Percentiles rank a stretch among this genome's conserved stretches.
Evolutionary conservation across 2,329 filamentous ascomycete genomes (phyloP).

Genomic region (Blastomyces silverae): DNA sequence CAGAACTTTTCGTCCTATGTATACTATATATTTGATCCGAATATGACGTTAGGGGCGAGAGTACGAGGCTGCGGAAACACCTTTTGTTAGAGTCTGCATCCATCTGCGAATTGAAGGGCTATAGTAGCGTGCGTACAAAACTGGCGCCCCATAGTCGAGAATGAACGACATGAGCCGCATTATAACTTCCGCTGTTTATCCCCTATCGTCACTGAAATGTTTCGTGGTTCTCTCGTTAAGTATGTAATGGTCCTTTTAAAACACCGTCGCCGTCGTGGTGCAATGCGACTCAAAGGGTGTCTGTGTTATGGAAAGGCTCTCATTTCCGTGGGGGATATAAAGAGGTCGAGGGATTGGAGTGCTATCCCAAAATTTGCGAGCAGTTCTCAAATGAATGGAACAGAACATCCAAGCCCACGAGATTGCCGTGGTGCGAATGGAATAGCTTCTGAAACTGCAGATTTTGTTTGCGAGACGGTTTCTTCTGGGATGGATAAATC

Average conservation of each 20-base stretch:
- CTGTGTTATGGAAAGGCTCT: neutral
- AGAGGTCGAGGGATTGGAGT: neutral
- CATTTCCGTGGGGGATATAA: neutral
- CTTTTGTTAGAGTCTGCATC: slow-evolving; percentile 3
- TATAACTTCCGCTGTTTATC: slow-evolving; percentile 14
- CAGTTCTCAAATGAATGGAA: neutral
- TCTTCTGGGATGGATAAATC: neutral
- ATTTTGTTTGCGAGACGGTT: neutral
- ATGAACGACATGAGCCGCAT: slow-evolving; percentile 38
- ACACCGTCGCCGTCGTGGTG: neutral
- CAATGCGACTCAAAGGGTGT: slow-evolving; percentile 8
- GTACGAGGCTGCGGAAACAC: slow-evolving; percentile 46
- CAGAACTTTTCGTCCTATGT: slow-evolving; percentile 52
- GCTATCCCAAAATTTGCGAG: neutral
- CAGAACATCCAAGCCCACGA: neutral
- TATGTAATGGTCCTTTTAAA: neutral
- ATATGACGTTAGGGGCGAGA: slow-evolving; percentile 59
- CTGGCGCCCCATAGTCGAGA: slow-evolving; percentile 44
- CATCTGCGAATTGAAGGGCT: slow-evolving; percentile 12
- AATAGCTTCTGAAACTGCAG: neutral
- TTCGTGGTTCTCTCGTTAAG: neutral
- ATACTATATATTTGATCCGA: slow-evolving; percentile 61
- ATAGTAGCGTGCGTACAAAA: slow-evolving; percentile 39
- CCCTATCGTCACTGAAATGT: neutral
- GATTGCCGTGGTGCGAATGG: neutral